Percentiles rank a stretch among this genome's conserved stretches.
phyloP scores from a whole-genome alignment of 257 asterid species.

The Solanum pennellii region DNA sequence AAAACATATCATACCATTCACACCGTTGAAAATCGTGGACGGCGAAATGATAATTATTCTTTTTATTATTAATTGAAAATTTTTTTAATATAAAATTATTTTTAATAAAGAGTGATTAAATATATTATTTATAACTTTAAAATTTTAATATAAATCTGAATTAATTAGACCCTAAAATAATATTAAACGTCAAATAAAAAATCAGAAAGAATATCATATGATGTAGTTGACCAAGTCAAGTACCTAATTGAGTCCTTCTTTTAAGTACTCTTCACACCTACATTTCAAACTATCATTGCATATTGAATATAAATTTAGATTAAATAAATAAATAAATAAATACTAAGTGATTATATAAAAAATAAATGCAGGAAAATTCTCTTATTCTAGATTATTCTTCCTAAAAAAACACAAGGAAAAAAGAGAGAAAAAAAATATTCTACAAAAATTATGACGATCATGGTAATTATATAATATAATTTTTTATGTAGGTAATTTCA shows the following conservation, averaged over 20 bases:
- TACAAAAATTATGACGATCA: no score
- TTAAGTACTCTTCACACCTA: not conserved
- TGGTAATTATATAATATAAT: no score
- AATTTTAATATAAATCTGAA: not conserved
- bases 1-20: not conserved
- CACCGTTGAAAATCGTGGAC: not conserved
- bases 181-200: fast-evolving
- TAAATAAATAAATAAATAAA: not conserved
- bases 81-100: fast-evolving
- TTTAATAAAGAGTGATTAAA: not conserved
- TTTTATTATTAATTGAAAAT: not conserved
- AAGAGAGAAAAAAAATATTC: not conserved
- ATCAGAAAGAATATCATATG: not conserved
- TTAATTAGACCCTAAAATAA: fast-evolving
- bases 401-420: not conserved
- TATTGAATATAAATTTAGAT: not conserved
- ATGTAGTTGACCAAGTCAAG: not conserved
- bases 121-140: not conserved
- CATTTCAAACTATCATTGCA: not conserved
- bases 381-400: not conserved
- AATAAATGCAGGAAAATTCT: not conserved
- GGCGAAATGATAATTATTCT: not conserved
- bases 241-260: not conserved
- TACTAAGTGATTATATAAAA: not conserved
- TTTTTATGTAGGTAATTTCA: no score